phyloP scores from a whole-genome alignment of 106 monocot species.

The Platanthera guangdongensis region DNA sequence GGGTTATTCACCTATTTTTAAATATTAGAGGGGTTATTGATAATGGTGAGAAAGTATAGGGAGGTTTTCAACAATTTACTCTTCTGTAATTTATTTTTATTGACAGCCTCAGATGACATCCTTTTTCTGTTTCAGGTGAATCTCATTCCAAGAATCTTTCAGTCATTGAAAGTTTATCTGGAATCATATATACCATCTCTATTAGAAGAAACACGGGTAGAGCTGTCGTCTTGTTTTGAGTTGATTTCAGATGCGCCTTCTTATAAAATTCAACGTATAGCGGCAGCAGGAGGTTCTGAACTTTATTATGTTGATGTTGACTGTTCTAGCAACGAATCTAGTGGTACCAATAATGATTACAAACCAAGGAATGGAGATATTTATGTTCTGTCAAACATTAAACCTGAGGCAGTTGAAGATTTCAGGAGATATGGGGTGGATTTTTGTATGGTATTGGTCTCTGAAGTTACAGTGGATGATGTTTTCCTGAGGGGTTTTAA shows the following conservation, averaged over 20 bases:
- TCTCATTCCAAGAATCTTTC: conserved; percentile 32
- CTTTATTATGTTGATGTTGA: conserved; percentile 13
- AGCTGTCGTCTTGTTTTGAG: conserved; percentile 28
- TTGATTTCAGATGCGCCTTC: conserved; percentile 17
- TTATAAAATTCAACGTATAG: conserved; percentile 13
- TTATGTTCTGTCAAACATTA: conserved; percentile 19
- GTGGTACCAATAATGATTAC: background rate
- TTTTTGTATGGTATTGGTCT: conserved; percentile 19
- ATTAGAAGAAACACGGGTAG: conserved; percentile 39
- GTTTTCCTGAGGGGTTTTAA: conserved; percentile 7
- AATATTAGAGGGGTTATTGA: no score
- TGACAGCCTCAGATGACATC: no score
- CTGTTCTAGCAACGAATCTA: conserved; percentile 1
- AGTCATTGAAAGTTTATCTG: conserved; percentile 20
- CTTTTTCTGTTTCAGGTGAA: conserved; percentile 19
- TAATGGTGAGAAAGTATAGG: no score
- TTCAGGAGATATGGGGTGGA: conserved; percentile 10
- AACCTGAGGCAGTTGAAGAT: conserved; percentile 8
- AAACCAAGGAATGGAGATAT: conserved; percentile 18
- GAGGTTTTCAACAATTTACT: no score
- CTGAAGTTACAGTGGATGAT: conserved; percentile 15
- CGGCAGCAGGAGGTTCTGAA: background rate
- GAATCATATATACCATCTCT: conserved; percentile 25
- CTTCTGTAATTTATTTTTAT: background rate
- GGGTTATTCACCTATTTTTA: no score